Percentiles rank a stretch among this genome's conserved stretches.
Conservation (phyloP, 805 yeast genomes). For the Candida sonorensis region DNA sequence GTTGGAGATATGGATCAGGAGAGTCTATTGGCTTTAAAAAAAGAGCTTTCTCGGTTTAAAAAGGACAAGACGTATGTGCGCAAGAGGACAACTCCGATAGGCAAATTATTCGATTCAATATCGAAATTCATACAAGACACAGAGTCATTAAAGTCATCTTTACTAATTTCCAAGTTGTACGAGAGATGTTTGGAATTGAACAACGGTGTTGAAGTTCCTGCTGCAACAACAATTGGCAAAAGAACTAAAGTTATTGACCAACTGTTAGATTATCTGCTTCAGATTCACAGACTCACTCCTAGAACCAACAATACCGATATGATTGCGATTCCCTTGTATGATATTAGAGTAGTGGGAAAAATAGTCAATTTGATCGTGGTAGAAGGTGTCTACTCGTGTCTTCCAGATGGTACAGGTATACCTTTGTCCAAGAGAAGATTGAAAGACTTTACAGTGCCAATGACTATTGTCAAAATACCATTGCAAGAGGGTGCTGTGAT, state of each 20-base stretch:
- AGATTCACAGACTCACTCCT: slow-evolving; percentile 33
- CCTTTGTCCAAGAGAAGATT: slow-evolving; percentile 56
- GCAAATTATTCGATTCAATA: slow-evolving; percentile 25
- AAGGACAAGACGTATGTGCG: slow-evolving; percentile 20
- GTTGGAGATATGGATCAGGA: slow-evolving; percentile 4
- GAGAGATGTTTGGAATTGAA: slow-evolving; percentile 1
- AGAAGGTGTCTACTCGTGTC: slow-evolving; percentile 63
- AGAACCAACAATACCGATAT: slow-evolving; percentile 28
- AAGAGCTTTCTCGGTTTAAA: slow-evolving; percentile 17
- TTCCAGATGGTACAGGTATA: slow-evolving; percentile 52
- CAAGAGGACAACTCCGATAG: slow-evolving; percentile 25
- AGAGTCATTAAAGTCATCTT: slow-evolving; percentile 1
- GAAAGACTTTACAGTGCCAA: slow-evolving; percentile 34
- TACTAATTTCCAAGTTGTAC: slow-evolving; percentile 7
- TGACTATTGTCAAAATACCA: slow-evolving; percentile 17
- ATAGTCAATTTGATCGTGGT: slow-evolving; percentile 58
- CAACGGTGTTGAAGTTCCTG: not conserved
- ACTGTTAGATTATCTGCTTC: slow-evolving; percentile 30
- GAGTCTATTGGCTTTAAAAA: slow-evolving; percentile 14
- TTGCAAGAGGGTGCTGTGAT: slow-evolving; percentile 12
- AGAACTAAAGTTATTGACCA: slow-evolving; percentile 26
- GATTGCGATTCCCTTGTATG: slow-evolving; percentile 73
- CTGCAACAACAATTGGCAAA: slow-evolving; percentile 1
- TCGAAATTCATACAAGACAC: slow-evolving; percentile 10
- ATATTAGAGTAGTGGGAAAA: slow-evolving; percentile 66